Conservation (phyloP, 2,329 filamentous ascomycete species). For the Didymella lethalis region DNA sequence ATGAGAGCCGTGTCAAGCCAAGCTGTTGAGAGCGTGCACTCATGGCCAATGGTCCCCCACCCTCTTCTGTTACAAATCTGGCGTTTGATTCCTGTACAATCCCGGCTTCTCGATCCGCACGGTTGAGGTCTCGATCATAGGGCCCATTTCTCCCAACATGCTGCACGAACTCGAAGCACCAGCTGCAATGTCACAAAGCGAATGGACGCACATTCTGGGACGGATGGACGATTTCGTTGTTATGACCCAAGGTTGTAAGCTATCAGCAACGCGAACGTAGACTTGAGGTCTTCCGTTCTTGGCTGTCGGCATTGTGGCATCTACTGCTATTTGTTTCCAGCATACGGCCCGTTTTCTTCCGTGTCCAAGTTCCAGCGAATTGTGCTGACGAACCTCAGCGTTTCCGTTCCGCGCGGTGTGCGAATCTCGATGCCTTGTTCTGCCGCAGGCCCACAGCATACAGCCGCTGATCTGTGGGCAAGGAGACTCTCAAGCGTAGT, state of each 20-base stretch:
- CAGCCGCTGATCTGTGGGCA: background rate
- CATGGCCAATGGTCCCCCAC: slow-evolving; percentile 19
- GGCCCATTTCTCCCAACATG: slow-evolving; percentile 1
- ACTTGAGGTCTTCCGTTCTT: background rate
- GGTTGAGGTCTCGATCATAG: slow-evolving; percentile 1
- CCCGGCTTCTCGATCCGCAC: background rate
- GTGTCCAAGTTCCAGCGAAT: background rate
- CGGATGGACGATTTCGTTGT: background rate
- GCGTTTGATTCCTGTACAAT: slow-evolving; percentile 4
- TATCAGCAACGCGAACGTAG: background rate
- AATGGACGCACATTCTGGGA: slow-evolving; percentile 4
- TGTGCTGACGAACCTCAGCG: background rate
- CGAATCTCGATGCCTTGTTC: background rate
- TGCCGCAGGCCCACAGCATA: background rate
- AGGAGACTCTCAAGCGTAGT: background rate
- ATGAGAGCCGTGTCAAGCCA: slow-evolving; percentile 2
- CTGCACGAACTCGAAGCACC: slow-evolving; percentile 18
- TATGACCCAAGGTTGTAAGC: background rate
- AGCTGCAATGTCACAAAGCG: slow-evolving; percentile 13
- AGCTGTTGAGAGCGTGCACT: slow-evolving; percentile 8
- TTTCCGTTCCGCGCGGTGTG: background rate
- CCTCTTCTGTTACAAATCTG: slow-evolving; percentile 7
- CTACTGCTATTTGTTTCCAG: background rate
- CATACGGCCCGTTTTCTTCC: background rate
- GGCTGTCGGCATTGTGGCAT: background rate